Base-by-base conservation (phyloP, 139 green algal species). In the Zygnema circumcarinatum region DNA sequence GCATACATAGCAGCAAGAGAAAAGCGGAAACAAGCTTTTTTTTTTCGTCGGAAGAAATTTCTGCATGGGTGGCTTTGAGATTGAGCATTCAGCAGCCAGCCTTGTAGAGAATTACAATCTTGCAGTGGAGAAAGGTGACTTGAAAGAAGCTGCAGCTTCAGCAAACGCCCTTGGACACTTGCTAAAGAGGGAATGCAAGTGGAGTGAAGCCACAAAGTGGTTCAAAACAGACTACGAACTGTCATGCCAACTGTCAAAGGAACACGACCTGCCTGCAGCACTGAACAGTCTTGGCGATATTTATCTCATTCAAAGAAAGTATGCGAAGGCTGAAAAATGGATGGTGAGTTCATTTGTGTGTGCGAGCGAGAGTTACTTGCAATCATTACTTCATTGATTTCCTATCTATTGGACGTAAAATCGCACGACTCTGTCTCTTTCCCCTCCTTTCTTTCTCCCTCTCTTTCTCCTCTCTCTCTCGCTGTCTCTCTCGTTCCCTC, bases 341-440 rank as follows among this genome's bases (percentile, higher is more conserved):
- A 62, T 62, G 47, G 47, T 62, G 47, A 62, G 47, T 62, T 62
- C 47, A 62, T 62, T 62, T 62, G n/a, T n/a, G n/a, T n/a, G n/a
- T n/a, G n/a, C n/a, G n/a, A n/a, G n/a, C n/a, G n/a, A n/a, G n/a
- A n/a, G n/a, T n/a, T n/a, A n/a, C n/a, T n/a, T n/a, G n/a, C n/a
- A n/a, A n/a, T n/a, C n/a, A n/a, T n/a, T n/a, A n/a, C n/a, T n/a
- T n/a, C n/a, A n/a, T n/a, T n/a, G n/a, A n/a, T n/a, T n/a, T n/a
- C n/a, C n/a, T n/a, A n/a, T n/a, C n/a, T n/a, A n/a, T n/a, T n/a
- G n/a, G n/a, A n/a, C n/a, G n/a, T n/a, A n/a, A n/a, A n/a, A n/a
- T n/a, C n/a, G n/a, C n/a, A n/a, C n/a, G n/a, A n/a, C n/a, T n/a
- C n/a, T n/a, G n/a, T n/a, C n/a, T n/a, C n/a, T n/a, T n/a, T n/a